These are phyloP conservation scores for Ceratocystiopsis brevicomis DNA, from an alignment of 2,329 filamentous ascomycete genomes.

Conservation along the genomic window DNA sequence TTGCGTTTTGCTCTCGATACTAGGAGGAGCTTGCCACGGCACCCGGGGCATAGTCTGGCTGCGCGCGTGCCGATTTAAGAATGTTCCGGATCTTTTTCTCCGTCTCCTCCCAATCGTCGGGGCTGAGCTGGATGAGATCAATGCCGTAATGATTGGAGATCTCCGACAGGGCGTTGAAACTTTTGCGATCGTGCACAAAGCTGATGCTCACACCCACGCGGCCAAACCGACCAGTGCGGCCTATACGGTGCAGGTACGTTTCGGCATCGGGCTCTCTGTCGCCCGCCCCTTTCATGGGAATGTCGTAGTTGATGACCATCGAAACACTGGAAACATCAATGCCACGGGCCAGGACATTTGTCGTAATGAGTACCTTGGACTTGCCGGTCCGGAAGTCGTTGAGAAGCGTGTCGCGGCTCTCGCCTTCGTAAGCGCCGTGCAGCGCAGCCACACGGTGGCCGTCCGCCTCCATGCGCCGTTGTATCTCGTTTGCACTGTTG, in stretches of 20 bases:
- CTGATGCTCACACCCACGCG: conserved; percentile 91
- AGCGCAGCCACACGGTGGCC: conserved; percentile 84
- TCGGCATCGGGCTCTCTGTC: conserved; percentile 78
- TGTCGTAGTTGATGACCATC: conserved; percentile 96
- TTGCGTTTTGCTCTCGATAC: not conserved
- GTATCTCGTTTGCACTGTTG: conserved; percentile 68
- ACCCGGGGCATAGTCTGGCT: conserved; percentile 22
- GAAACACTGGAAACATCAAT: conserved; percentile 85
- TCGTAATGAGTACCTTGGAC: conserved; percentile 93
- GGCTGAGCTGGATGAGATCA: conserved; percentile 62
- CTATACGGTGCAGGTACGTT: conserved; percentile 95
- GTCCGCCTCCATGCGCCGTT: conserved; percentile 67
- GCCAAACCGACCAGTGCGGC: conserved; percentile 88
- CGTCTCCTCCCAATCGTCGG: conserved; percentile 77
- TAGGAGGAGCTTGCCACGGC: conserved; percentile 3
- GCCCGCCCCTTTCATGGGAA: conserved; percentile 53
- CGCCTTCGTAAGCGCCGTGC: conserved; percentile 72
- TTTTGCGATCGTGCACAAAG: conserved; percentile 74
- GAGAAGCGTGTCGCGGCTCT: conserved; percentile 65
- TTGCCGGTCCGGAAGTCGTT: conserved; percentile 70
- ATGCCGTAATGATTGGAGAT: conserved; percentile 70
- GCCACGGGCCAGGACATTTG: conserved; percentile 87
- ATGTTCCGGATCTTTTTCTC: conserved; percentile 67
- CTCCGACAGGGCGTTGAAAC: conserved; percentile 58
- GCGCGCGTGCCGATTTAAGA: conserved; percentile 51